Evolutionary conservation across 495 filamentous ascomycete species (phyloP).

Genomic region (Aspergillus hancockii): DNA sequence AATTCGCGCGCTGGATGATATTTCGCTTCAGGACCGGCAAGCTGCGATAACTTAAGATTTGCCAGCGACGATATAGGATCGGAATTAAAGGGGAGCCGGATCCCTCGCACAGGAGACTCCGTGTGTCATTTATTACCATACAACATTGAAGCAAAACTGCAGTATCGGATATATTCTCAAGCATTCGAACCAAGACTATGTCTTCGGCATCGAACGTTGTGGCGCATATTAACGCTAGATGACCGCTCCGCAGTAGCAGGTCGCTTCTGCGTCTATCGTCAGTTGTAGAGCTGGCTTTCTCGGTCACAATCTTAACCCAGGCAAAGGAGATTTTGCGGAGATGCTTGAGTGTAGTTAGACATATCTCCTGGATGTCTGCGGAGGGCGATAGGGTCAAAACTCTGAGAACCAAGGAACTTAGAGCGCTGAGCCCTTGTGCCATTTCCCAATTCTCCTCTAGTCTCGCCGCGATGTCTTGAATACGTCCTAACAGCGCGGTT

Average conservation of each 20-base stretch:
- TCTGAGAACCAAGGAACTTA: constrained; percentile 36
- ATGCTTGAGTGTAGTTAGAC: constrained; percentile 6
- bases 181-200: constrained; percentile 13
- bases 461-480: constrained; percentile 25
- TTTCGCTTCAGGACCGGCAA: constrained; percentile 9
- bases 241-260: constrained; percentile 28
- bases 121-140: constrained; percentile 36
- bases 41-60: constrained; percentile 25
- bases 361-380: constrained; percentile 11
- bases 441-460: constrained; percentile 55
- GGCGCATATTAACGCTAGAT: constrained; percentile 37
- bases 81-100: constrained; percentile 3
- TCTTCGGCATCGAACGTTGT: constrained; percentile 39
- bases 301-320: constrained; percentile 16
- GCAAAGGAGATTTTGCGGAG: constrained; percentile 16
- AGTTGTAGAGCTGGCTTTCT: constrained; percentile 11
- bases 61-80: constrained; percentile 33
- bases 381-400: constrained; percentile 36
- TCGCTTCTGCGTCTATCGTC: constrained; percentile 20
- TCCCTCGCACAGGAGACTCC: constrained; percentile 9
- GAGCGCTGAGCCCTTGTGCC: constrained; percentile 33
- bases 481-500: constrained; percentile 16
- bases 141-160: constrained; percentile 43
- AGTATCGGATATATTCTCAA: constrained; percentile 17
- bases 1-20: too few species aligned